Evolutionary conservation across 805 yeast genomes (phyloP), one percentile per base, ranked within the genome.

Genomic region (Suhomyces tanzawaensis): DNA sequence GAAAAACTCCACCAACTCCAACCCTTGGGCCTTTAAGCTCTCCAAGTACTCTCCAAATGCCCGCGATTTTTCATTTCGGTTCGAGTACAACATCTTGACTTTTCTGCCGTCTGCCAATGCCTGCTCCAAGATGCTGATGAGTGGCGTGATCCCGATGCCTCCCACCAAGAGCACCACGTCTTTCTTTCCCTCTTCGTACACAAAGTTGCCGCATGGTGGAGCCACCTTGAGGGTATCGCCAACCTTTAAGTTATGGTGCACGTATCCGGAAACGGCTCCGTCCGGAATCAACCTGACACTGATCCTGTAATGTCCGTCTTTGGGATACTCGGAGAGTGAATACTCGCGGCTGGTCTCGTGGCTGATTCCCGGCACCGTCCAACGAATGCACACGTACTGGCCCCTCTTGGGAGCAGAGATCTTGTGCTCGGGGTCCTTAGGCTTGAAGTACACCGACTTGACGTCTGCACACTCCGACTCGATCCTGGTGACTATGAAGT

Each of bases 71-170:
- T 36, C 38, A 2, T 47, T 37, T 34, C 46, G 49, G 40, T 62
- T 64, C 14, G 73, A 66, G 47, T 67, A 60, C 30, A 56, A 47
- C 32, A 71, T 48, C 7, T 43, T 48, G n/a, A 68, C 69, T 3
- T 46, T 38, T 37, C 58, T 58, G 6, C 59, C 64, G 19, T 55
- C 57, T 8, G 41, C 41, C 33, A 62, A 52, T 6, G 66, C 72
- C 6, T 50, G 34, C 49, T 76, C 76, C 14, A 71, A 52, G 52
- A 80, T 72, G 5, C 85, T 66, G 23, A 82, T 48, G 22, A 78
- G 40, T 23, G 89, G 88, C 4, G 88, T 82, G 35, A 78, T 75
- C 44, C 87, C 88, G 39, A 79, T 77, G 37, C 88, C 89, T 32
- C 81, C 84, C 15, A 77, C 68, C 38, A 79, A 59, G 19, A 80